A percentile compares a stretch with the other conserved stretches of the same genome.
These are phyloP conservation scores for Opeltia flavorubescens DNA, from an alignment of 495 filamentous ascomycete genomes.

Conservation along the genomic window DNA sequence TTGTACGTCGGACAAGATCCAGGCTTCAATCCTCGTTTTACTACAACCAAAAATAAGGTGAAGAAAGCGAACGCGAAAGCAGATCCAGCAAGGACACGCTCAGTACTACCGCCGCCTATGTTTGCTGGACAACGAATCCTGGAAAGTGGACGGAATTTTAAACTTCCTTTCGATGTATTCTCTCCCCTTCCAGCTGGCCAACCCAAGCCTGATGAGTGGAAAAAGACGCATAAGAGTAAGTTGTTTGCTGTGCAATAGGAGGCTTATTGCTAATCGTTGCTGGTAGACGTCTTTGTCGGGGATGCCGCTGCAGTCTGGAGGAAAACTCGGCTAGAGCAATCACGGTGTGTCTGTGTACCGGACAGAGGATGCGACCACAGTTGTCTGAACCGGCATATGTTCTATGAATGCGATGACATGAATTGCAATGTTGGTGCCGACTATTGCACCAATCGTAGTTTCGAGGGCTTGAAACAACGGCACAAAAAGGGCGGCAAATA, in stretches of 20 bases:
- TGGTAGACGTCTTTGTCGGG: conserved; percentile 79
- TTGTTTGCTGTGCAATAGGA: conserved; percentile 1
- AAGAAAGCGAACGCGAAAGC: conserved; percentile 34
- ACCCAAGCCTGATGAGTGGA: conserved; percentile 82
- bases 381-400: conserved; percentile 90
- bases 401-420: conserved; percentile 85
- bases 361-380: conserved; percentile 74
- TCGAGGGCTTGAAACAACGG: conserved; percentile 62
- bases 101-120: conserved; percentile 51
- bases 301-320: conserved; percentile 79
- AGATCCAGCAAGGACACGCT: conserved; percentile 25
- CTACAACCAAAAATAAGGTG: conserved; percentile 47
- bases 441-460: conserved; percentile 73
- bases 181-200: conserved; percentile 72
- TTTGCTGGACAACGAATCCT: conserved; percentile 48
- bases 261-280: conserved; percentile 11
- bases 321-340: conserved; percentile 59
- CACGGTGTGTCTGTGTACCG: conserved; percentile 63
- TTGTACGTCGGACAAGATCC: conserved; percentile 80
- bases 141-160: conserved; percentile 59
- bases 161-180: conserved; percentile 79
- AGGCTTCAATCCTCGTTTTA: conserved; percentile 43
- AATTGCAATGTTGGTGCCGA: conserved; percentile 66
- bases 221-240: conserved; percentile 78
- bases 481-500: conserved; percentile 69